Base-by-base conservation (phyloP, 2,329 filamentous ascomycete species). In the Trichoderma simmonsii region DNA sequence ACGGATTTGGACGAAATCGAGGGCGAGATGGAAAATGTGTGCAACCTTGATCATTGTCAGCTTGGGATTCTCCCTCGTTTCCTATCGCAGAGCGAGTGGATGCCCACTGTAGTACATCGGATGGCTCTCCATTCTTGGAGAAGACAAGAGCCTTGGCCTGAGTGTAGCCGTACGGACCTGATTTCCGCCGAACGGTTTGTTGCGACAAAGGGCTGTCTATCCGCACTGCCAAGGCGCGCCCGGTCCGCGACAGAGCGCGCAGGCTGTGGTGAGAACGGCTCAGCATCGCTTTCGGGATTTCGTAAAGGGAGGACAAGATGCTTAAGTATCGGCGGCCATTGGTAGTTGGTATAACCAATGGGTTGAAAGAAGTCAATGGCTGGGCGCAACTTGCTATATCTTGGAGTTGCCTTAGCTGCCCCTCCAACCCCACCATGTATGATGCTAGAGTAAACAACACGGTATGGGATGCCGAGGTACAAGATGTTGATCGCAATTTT, bases 91-190 rank as follows among this genome's bases (percentile, higher is more conserved):
- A 8, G 36, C 30, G 43, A 18, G 24, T 24, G 11, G 12, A 32
- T 34, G 75, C 84, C 61, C 79, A 90, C 89, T 83, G 87, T 36
- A 92, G 80, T 2, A 94, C 92, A 75, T 93, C 89, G 56, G 86
- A 85, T 0, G 93, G 93, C 80, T 95, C 92, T 79, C 93, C 93
- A 79, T 91, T 89, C 73, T 91, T 86, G 54, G 89, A 88, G 81
- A 93, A 94, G 61, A 93, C 89, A 75, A 96, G 89, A n/a, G 91
- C 89, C 84, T 94, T 95, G 75, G 93, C 91, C 82, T 95, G 93
- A 56, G 92, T 93, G 83, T 96, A 96, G 77, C 93, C 93, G 79
- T 93, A 95, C 0, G 89, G 88, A 0, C 87, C 88, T 4, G 88
- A 89, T 78, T 88, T 88, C 80, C 80, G 79, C 59, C 88, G 85